Percentiles rank a stretch among this genome's conserved stretches.
Conservation (phyloP, 495 filamentous ascomycete genomes). For the Tuber melanosporum region DNA sequence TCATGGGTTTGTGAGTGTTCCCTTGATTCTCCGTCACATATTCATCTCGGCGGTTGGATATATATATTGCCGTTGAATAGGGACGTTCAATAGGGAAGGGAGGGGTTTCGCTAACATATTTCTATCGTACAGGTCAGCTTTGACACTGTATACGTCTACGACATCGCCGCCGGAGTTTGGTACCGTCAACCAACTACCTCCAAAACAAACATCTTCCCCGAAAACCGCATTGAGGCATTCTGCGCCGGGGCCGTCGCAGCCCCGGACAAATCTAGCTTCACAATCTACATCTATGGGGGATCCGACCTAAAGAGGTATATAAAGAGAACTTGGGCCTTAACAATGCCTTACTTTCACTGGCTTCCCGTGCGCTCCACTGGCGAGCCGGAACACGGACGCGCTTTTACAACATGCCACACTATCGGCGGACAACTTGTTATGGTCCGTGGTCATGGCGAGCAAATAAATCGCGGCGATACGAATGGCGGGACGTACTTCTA, state of each 20-base stretch:
- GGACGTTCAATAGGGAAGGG: neutral
- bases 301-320: neutral
- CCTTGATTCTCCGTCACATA: neutral
- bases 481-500: slow-evolving; percentile 2
- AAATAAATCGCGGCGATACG: neutral
- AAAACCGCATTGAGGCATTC: neutral
- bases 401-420: neutral
- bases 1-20: neutral
- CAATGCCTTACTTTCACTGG: slow-evolving; percentile 3
- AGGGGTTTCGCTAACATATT: neutral
- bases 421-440: neutral
- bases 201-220: neutral
- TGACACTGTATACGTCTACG: neutral
- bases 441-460: neutral
- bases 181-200: neutral
- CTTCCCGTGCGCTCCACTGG: neutral
- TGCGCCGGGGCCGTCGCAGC: neutral
- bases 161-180: neutral
- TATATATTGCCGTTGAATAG: neutral
- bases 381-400: neutral
- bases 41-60: neutral
- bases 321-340: neutral
- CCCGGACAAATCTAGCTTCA: slow-evolving; percentile 3
- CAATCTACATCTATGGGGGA: neutral
- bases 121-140: neutral